These are phyloP conservation scores for Phytophthora hybrid DNA, from an alignment of 352 stramenopile species.

Conservation along the genomic window DNA sequence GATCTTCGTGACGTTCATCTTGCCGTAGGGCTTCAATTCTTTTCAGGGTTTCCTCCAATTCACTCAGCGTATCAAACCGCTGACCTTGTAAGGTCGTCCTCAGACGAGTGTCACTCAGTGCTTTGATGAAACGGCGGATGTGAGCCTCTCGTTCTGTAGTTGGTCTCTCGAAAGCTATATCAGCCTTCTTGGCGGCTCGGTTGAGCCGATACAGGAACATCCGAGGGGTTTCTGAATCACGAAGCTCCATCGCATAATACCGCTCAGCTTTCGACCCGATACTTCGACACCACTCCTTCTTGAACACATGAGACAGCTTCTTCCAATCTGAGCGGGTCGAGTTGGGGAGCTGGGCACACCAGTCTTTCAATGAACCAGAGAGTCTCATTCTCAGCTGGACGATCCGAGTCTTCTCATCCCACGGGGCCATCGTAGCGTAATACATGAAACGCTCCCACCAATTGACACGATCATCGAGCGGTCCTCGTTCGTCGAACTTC, in stretches of 20 bases:
- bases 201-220: background rate
- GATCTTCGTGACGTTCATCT: background rate
- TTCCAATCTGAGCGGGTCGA: background rate
- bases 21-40: background rate
- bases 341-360: background rate
- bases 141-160: background rate
- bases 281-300: background rate
- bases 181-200: background rate
- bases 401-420: background rate
- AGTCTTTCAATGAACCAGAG: background rate
- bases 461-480: background rate
- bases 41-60: background rate
- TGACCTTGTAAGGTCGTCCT: background rate
- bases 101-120: background rate
- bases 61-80: background rate
- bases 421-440: background rate
- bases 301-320: background rate
- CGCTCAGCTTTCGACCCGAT: background rate
- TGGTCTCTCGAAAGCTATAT: background rate
- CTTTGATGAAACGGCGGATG: background rate
- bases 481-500: background rate
- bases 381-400: background rate
- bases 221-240: background rate
- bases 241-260: background rate
- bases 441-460: slow-evolving; percentile 16